Conservation (phyloP, 2,329 filamentous ascomycete genomes). For the Didymella sp. region DNA sequence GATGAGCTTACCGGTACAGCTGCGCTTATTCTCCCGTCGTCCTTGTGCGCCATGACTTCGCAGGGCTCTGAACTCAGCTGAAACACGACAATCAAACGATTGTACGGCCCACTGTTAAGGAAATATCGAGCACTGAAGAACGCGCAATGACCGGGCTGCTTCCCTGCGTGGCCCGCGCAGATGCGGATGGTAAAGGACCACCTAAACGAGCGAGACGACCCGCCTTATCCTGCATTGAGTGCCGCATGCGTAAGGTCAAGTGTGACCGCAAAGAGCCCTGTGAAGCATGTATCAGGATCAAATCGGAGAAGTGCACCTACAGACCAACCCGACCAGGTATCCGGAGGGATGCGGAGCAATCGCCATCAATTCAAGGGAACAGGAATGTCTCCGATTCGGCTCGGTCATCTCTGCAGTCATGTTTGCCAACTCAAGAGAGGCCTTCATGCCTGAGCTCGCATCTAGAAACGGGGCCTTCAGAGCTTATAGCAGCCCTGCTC, state of each 20-base stretch:
- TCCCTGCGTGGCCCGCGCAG: constrained; percentile 1
- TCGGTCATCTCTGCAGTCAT: not conserved
- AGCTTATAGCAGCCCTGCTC: constrained; percentile 6
- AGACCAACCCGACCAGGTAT: constrained; percentile 18
- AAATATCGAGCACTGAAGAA: not conserved
- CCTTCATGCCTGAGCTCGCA: constrained; percentile 5
- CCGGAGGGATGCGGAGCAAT: not conserved
- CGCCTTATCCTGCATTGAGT: constrained; percentile 42
- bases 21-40: not conserved
- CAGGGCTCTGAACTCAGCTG: not conserved
- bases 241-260: constrained; percentile 40
- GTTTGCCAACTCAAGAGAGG: constrained; percentile 6
- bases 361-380: constrained; percentile 1
- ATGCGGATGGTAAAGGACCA: constrained; percentile 21
- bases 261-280: constrained; percentile 40
- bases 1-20: not conserved
- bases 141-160: constrained; percentile 1
- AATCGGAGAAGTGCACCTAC: constrained; percentile 38
- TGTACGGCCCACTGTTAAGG: not conserved
- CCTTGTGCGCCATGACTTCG: not conserved
- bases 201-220: constrained; percentile 35
- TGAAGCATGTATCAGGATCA: constrained; percentile 30
- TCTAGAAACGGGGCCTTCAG: not conserved
- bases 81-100: not conserved
- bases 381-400: constrained; percentile 8